Evolutionary conservation across 2,329 filamentous ascomycete species (phyloP).

Genomic region (Diplocarpon rosae): DNA sequence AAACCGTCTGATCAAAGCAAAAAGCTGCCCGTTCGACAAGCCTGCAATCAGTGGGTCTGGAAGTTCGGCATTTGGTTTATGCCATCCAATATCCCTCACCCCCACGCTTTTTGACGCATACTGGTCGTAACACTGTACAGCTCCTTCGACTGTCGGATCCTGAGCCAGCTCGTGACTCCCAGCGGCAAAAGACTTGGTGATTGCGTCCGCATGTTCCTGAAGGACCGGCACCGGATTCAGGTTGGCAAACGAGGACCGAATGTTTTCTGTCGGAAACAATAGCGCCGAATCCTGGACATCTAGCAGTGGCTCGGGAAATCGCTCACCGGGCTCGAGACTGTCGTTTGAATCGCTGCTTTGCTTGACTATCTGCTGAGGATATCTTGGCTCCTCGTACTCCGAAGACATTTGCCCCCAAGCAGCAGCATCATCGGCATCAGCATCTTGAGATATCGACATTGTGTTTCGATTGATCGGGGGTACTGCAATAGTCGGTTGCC

Average conservation of each 20-base stretch:
- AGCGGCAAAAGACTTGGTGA: conserved; percentile 1
- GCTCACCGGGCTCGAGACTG: not conserved
- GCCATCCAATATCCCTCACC: conserved; percentile 4
- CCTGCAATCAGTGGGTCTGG: conserved; percentile 3
- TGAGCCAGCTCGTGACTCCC: conserved; percentile 4
- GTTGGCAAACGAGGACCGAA: not conserved
- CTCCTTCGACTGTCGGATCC: not conserved
- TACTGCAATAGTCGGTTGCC: no score
- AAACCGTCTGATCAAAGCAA: conserved; percentile 15
- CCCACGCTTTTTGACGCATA: not conserved
- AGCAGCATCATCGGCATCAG: no score
- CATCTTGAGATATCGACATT: no score
- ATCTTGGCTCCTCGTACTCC: not conserved
- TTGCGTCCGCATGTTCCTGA: not conserved
- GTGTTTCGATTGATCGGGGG: no score
- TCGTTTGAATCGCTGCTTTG: not conserved
- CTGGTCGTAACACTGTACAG: not conserved
- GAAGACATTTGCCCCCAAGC: no score
- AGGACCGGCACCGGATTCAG: not conserved
- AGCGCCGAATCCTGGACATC: not conserved
- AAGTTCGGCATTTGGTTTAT: conserved; percentile 2
- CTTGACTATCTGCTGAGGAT: not conserved
- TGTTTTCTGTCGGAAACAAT: not conserved
- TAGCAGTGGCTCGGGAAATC: not conserved
- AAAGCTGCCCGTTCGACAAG: not conserved